Evolutionary conservation across 1,284 basidiomycete genomes (phyloP), one percentile per base, ranked within the genome.

Genomic region (Fereydounia khargensis): DNA sequence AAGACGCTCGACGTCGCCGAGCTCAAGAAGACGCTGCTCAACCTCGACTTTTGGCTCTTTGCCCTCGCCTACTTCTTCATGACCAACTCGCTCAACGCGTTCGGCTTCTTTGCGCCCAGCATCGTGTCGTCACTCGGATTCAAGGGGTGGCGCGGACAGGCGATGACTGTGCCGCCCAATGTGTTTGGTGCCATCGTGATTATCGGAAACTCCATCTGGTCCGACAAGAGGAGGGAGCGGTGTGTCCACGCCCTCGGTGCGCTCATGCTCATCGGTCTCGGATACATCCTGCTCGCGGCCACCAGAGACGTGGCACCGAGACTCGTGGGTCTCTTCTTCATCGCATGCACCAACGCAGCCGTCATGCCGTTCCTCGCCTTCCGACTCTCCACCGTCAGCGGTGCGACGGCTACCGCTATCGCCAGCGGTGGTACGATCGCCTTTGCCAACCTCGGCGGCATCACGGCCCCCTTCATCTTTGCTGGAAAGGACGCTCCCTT

Each of bases 391-490:
- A 39, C 38, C 3, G 25, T 39, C 6, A 19, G 16, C 20, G 38
- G 38, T n/a, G 20, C 20, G 25, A 39, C 38, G 17, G 38, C 27
- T 11, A 39, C 38, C 4, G 38, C 38, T 11, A 31, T 39, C 18
- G 38, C 38, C 1, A 30, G 25, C 11, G 38, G 38, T 19, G 38
- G 17, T 14, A 39, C 38, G 13, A 39, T 39, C 14, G 38, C 38
- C n/a, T 39, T 39, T 39, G 38, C 38, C 38, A 39, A 39, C 38
- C 10, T 39, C 14, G 38, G 38, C 19, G 38, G 38, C 28, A 31
- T 39, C 38, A 39, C 38, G 19, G 38, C 38, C 10, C 38, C 38
- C 38, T 39, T 22, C 27, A 8, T 39, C 9, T 39, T 39, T 22
- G 19, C 17, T 4, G 25, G 13, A 5, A 13, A 17, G 16, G 28